A percentile compares a stretch with the other conserved stretches of the same genome.
Conservation (phyloP, 768 basidiomycete genomes). For the Lactarius hengduanensis region DNA sequence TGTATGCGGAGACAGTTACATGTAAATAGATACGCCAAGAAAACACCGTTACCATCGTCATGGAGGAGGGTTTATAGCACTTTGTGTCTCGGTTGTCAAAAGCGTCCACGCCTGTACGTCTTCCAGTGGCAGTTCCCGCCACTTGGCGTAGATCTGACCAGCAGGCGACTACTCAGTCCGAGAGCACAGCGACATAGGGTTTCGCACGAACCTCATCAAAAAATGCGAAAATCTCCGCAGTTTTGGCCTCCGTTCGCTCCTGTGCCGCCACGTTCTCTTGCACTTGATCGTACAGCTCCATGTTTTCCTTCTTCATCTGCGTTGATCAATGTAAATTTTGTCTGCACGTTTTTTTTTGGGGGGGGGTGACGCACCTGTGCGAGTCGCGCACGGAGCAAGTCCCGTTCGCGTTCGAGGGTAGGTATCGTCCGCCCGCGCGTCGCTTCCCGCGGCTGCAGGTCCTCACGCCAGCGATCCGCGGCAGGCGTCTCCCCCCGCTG, state of each 20-base stretch:
- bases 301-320: conserved; percentile 62
- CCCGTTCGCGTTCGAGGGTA: conserved; percentile 46
- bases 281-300: conserved; percentile 45
- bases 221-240: conserved; percentile 48
- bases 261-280: conserved; percentile 48
- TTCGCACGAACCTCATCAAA: conserved; percentile 52
- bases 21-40: not conserved
- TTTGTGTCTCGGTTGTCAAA: conserved; percentile 39
- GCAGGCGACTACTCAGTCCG: conserved; percentile 15
- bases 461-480: conserved; percentile 63
- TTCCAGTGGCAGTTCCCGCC: conserved; percentile 58
- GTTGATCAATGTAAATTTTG: not conserved
- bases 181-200: not conserved
- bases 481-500: conserved; percentile 42
- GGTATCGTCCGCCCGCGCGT: conserved; percentile 65
- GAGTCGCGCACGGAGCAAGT: conserved; percentile 40
- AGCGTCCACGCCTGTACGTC: conserved; percentile 51
- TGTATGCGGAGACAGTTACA: too few species aligned
- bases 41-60: not conserved
- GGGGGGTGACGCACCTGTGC: conserved; percentile 34
- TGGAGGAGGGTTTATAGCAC: conserved; percentile 16
- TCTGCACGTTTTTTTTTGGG: not conserved
- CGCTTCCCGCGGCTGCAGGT: conserved; percentile 60
- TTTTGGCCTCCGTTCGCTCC: conserved; percentile 46
- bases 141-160: conserved; percentile 47